A percentile compares a stretch with the other conserved stretches of the same genome.
These are phyloP conservation scores for Epichloe amarillans DNA, from an alignment of 2,329 filamentous ascomycete species.

Conservation along the genomic window DNA sequence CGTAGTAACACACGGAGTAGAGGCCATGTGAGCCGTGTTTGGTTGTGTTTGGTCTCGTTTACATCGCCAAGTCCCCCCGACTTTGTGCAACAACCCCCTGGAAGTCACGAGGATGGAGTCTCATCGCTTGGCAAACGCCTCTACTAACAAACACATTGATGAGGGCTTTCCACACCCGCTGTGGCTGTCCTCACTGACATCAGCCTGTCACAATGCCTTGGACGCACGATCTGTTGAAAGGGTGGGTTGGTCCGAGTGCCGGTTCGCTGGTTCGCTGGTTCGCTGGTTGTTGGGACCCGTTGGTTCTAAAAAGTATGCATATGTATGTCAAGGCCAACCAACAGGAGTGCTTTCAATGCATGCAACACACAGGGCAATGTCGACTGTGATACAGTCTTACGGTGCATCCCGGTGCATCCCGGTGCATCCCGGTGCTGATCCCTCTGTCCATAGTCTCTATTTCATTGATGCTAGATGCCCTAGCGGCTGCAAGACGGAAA, in stretches of 20 bases:
- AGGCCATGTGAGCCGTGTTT: neutral
- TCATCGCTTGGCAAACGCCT: neutral
- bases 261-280: slow-evolving; percentile 2
- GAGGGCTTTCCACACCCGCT: too few relatives aligned
- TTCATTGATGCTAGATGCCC: too few relatives aligned
- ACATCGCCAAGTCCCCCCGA: neutral
- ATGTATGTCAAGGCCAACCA: neutral
- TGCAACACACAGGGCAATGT: too few relatives aligned
- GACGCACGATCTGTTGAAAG: neutral
- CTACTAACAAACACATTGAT: too few relatives aligned
- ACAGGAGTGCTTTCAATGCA: too few relatives aligned
- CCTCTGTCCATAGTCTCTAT: too few relatives aligned
- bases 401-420: too few relatives aligned
- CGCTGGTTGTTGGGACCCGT: neutral
- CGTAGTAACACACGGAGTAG: neutral
- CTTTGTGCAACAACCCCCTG: neutral
- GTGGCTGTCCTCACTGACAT: neutral
- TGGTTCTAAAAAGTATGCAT: neutral
- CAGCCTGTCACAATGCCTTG: slow-evolving; percentile 3
- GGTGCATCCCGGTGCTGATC: too few relatives aligned
- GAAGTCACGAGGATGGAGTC: neutral
- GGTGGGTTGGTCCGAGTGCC: slow-evolving; percentile 4
- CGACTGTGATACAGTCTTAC: neutral
- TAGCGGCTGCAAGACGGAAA: too few relatives aligned
- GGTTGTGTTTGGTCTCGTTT: neutral